A percentile compares a stretch with the other conserved stretches of the same genome.
phyloP scores from a whole-genome alignment of 2,329 filamentous ascomycete genomes.

The Clonostachys solani region DNA sequence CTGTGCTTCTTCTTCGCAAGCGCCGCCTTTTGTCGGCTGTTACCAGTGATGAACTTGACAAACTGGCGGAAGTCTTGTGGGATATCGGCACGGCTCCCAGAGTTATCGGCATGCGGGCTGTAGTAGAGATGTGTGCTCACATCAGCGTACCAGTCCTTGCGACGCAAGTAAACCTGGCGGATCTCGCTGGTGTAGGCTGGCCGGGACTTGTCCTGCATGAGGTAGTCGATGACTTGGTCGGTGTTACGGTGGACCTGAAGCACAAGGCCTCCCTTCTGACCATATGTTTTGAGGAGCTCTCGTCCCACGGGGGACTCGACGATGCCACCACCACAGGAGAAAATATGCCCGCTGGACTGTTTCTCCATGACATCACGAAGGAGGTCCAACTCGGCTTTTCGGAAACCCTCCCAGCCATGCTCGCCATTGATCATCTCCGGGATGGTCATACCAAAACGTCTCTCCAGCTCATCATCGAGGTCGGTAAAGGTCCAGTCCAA shows the following conservation, averaged over 20 bases:
- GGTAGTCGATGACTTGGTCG: constrained; percentile 81
- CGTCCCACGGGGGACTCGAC: constrained; percentile 83
- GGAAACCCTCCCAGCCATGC: constrained; percentile 83
- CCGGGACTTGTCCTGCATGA: constrained; percentile 82
- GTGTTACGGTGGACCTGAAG: constrained; percentile 86
- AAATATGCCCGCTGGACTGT: constrained; percentile 71
- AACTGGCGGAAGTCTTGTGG: constrained; percentile 29
- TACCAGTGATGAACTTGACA: constrained; percentile 29
- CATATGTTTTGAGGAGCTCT: constrained; percentile 68
- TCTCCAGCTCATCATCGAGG: constrained; percentile 83
- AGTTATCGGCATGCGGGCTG: constrained; percentile 56
- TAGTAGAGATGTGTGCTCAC: constrained; percentile 96
- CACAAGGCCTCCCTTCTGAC: constrained; percentile 75
- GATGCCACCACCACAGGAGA: constrained; percentile 91
- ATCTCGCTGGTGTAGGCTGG: constrained; percentile 93
- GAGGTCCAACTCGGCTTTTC: constrained; percentile 71
- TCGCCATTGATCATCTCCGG: constrained; percentile 74
- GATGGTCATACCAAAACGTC: constrained; percentile 68
- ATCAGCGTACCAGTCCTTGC: constrained; percentile 84
- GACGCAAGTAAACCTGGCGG: constrained; percentile 81
- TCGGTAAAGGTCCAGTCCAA: constrained; percentile 78
- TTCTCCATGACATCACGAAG: constrained; percentile 71
- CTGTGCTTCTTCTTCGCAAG: constrained; percentile 59
- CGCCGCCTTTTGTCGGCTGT: constrained; percentile 39
- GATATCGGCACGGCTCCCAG: constrained; percentile 9